Base-by-base conservation (phyloP, 148 eudicot species). In the Cornus kousa region DNA sequence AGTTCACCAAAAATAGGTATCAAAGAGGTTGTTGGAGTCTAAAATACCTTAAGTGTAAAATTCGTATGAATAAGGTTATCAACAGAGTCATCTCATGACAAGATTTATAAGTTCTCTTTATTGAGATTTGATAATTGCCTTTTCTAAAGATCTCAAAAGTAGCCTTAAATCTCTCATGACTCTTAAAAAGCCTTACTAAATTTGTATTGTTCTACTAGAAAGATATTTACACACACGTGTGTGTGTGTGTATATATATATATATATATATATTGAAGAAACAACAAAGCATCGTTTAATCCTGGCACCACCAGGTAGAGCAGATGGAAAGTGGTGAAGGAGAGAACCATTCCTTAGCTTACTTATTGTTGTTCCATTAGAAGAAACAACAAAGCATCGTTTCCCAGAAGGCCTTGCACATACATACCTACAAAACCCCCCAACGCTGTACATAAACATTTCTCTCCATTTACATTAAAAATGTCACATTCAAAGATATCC, bases 311-410 rank as follows among this genome's bases (percentile, higher is more conserved):
- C 85, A 24, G 99, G 99, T 70, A 95, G 77, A 76, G 97, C 92
- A 82, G 99, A 95, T 39, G 97, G 99, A 78, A 95, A 95, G 59
- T 89, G 90, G 81, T 95, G 99, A 84, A 95, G 80, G 33, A 83
- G 80, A 23, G 90, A 84, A 67, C 99, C 99, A 81, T 95, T 95
- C 4, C 99, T 91, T 60, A 89, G 88, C 78, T 97, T 90, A 80
- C 97, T 95, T 74, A 91, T 83, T 57, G 99, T 95, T 65, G 93
- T 91, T 75, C 99, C 99, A 86, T 95, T 90, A 14, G 93, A 89
- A 65, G 99, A 93, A 40, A 95, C 99, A 28, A 95, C 97, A 88
- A 95, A 93, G 82, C 99, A 95, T 74, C 98, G 88, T 83, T 92
- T 93, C n/a, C 99, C 99, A 78, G 99, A 83, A 6, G 99, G 99